phyloP scores from a whole-genome alignment of 352 stramenopile genomes.

The Paralagenidium karlingii region DNA sequence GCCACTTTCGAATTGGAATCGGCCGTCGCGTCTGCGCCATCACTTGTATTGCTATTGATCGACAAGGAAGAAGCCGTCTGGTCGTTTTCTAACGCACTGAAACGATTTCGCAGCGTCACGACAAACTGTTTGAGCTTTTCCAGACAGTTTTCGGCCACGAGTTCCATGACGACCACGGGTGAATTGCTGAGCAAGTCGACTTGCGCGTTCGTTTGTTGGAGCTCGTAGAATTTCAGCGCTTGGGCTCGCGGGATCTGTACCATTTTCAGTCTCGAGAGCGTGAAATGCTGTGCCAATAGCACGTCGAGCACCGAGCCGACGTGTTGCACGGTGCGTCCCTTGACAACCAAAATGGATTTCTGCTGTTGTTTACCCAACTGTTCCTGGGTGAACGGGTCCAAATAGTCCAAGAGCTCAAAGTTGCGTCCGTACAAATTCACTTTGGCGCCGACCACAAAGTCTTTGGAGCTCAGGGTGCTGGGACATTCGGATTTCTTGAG shows the following conservation, averaged over 20 bases:
- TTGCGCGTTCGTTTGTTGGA: constrained; percentile 15
- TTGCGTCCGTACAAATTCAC: constrained; percentile 69
- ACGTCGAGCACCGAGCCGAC: constrained; percentile 37
- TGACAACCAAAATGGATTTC: constrained; percentile 53
- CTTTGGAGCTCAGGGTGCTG: constrained; percentile 32
- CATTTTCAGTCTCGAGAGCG: constrained; percentile 71
- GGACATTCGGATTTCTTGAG: constrained; percentile 85
- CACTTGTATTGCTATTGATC: too few relatives aligned
- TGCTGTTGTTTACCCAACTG: constrained; percentile 57
- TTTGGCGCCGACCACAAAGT: constrained; percentile 79
- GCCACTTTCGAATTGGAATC: too few relatives aligned
- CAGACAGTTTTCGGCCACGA: constrained; percentile 62
- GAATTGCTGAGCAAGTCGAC: constrained; percentile 16
- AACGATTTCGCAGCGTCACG: constrained; percentile 21
- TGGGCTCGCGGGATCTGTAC: constrained; percentile 24
- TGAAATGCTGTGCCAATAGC: constrained; percentile 56
- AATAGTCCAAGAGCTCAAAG: constrained; percentile 77
- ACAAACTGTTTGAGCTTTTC: constrained; percentile 43
- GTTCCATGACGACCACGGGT: constrained; percentile 54
- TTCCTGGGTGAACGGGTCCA: constrained; percentile 64
- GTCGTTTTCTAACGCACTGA: constrained; percentile 15
- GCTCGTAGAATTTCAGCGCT: constrained; percentile 41
- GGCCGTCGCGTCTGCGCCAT: too few relatives aligned
- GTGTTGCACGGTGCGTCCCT: constrained; percentile 29
- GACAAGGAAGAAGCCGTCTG: background rate